Percentiles rank a stretch among this genome's conserved stretches.
phyloP scores from a whole-genome alignment of 306 rosid genomes.

The Cercis canadensis region DNA sequence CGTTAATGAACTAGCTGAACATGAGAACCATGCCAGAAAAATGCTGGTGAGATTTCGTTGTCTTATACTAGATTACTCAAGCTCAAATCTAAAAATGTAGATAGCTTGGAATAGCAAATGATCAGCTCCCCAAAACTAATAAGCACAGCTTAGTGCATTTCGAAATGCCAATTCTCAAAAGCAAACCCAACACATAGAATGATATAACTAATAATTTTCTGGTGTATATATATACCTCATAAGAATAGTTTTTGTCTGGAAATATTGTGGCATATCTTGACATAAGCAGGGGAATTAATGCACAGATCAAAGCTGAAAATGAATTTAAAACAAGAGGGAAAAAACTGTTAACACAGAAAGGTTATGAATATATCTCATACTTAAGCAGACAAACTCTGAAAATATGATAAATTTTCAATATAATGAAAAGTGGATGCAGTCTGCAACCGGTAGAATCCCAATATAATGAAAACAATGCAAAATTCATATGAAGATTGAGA shows the following conservation, averaged over 20 bases:
- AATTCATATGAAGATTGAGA: constrained; percentile 29
- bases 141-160: constrained; percentile 10
- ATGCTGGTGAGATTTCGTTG: neutral
- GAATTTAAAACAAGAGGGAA: constrained; percentile 23
- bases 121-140: neutral
- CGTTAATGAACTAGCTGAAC: neutral
- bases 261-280: constrained; percentile 82
- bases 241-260: constrained; percentile 79
- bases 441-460: neutral
- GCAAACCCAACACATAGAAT: constrained; percentile 20
- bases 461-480: constrained; percentile 25
- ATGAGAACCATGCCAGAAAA: neutral
- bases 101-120: neutral
- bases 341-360: constrained; percentile 26
- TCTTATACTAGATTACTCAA: constrained; percentile 1
- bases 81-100: neutral
- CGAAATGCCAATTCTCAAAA: constrained; percentile 30
- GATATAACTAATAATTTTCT: constrained; percentile 31
- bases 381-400: constrained; percentile 5
- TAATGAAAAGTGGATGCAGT: constrained; percentile 5
- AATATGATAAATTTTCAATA: constrained; percentile 3
- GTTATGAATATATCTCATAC: constrained; percentile 26
- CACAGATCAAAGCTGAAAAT: constrained; percentile 90
- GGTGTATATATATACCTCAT: constrained; percentile 59
- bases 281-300: constrained; percentile 90